Percentiles rank a stretch among this genome's conserved stretches.
Conservation (phyloP, 2,329 filamentous ascomycete species). For the Byssothecium circinans region DNA sequence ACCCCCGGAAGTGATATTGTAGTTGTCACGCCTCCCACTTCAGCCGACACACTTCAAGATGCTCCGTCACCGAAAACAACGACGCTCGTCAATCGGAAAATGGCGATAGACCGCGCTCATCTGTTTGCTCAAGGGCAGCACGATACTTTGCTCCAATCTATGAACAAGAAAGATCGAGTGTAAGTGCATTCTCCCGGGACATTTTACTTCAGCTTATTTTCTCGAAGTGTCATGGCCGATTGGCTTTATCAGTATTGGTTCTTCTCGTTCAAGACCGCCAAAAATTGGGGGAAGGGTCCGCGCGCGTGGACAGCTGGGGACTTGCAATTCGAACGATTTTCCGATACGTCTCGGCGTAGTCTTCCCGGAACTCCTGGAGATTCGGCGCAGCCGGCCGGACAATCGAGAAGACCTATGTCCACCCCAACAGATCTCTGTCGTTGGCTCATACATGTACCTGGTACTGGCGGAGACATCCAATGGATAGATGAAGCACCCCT, state of each 20-base stretch:
- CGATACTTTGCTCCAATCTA: conserved; percentile 23
- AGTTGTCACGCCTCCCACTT: conserved; percentile 18
- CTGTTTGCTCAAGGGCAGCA: conserved; percentile 30
- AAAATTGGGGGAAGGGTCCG: conserved; percentile 18
- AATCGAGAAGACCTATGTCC: background rate
- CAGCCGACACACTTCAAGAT: conserved; percentile 15
- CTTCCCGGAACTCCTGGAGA: conserved; percentile 10
- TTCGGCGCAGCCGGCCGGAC: background rate
- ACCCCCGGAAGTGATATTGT: conserved; percentile 26
- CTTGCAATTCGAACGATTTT: conserved; percentile 12
- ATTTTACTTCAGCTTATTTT: conserved; percentile 2
- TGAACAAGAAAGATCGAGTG: conserved; percentile 27
- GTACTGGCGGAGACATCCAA: conserved; percentile 1
- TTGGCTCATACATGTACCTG: conserved; percentile 18
- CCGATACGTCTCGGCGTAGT: background rate
- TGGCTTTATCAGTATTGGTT: conserved; percentile 43
- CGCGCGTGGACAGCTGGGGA: conserved; percentile 24
- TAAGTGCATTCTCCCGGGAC: conserved; percentile 8
- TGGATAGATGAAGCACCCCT: background rate
- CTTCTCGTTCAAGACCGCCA: conserved; percentile 24
- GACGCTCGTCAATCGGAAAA: conserved; percentile 15
- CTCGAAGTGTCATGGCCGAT: conserved; percentile 15
- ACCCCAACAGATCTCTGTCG: conserved; percentile 14
- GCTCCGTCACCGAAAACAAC: conserved; percentile 28
- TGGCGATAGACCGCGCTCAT: conserved; percentile 23